Evolutionary conservation across 2,329 filamentous ascomycete genomes (phyloP), one percentile per base, ranked within the genome.

Genomic region (Teratosphaeriaceae sp.): DNA sequence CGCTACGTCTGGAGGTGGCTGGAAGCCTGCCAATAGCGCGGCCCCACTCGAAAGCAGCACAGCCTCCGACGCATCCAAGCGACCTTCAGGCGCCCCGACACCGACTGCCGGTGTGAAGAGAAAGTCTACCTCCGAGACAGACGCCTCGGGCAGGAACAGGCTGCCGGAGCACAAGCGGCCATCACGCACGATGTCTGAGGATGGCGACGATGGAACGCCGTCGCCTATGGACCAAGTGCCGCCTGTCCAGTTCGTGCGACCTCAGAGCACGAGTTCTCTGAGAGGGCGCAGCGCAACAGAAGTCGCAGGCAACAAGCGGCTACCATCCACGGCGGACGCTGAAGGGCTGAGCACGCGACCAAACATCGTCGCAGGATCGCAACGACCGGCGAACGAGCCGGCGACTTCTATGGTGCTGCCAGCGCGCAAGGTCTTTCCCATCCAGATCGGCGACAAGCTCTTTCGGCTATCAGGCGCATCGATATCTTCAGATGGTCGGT

Each of bases 381-480:
- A 34, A 42, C 49, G 46, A 33, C 38, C 46, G n/a, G 34, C 47
- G 40, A 43, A 47, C 13, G 51, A 53, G 42, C 42, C 51, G 13
- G 31, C 38, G n/a, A 37, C 39, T n/a, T 42, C 47, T 33, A 51
- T 56, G 35, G 72, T 80, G 40, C 69, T 86, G 15, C 83, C 83
- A 2, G 79, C 82, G 51, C 80, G 84, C 59, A 80, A 82, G 54
- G 82, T 84, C 3, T 85, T 85, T 55, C 76, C 81, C 0, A 82
- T 85, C 44, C 82, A 85, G 59, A 80, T 85, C 46, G 81, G 82
- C 3, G 79, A 77, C 3, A 75, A 82, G 55, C 60, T 84, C n/a
- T 85, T 85, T 62, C 71, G 78, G 46, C 64, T 85, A 36, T 84
- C 80, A 8, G 82, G 82, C 23, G 81, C 82, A 11, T 84, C 80